Base-by-base conservation (phyloP, 1,139 yeast genomes). In the Williopsis jadinii region DNA sequence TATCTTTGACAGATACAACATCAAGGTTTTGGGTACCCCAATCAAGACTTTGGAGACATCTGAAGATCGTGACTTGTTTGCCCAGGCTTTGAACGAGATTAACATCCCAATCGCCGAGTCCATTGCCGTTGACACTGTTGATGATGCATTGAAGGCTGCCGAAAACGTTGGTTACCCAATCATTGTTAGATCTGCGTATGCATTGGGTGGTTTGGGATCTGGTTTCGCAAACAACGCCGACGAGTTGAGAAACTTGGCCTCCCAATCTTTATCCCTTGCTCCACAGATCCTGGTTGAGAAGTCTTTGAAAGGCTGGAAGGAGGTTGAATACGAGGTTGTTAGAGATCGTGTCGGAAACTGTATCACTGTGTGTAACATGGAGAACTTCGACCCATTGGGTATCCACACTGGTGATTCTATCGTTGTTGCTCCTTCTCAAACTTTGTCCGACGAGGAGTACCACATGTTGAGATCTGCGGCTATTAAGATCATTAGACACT, bases 331-430 rank as follows among this genome's bases (percentile, higher is more conserved):
- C 66, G 98, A 92, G 70, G 98, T 92, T 53, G 98, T 92, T 44
- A 86, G 98, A 66, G 98, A 92, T 66, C 77, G 95, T 57, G 90
- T 84, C 47, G 96, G 84, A 53, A 92, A 92, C 74, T 92, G 98
- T 77, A 92, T 92, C 61, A 92, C 98, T 37, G 98, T 92, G 40
- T 92, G 98, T 75, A 92, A 92, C 68, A 92, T 92, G 98, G 98
- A 92, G 70, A 92, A 92, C 70, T 92, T 92, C 56, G 98, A 92
- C 66, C 98, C 98, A 36, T 77, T 92, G 58, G 98, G 98, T 56
- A 83, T 94, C 55, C 98, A 92, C 67, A 92, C 98, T 46, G 98
- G 98, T 71, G 98, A 92, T 65, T 92, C 98, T 36, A 92, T 92
- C 59, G 98, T 92, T 42, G 97, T 92, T 59, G 98, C 98, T 43